Conservation (phyloP, 2,329 filamentous ascomycete species). For the Triangularia setosa region DNA sequence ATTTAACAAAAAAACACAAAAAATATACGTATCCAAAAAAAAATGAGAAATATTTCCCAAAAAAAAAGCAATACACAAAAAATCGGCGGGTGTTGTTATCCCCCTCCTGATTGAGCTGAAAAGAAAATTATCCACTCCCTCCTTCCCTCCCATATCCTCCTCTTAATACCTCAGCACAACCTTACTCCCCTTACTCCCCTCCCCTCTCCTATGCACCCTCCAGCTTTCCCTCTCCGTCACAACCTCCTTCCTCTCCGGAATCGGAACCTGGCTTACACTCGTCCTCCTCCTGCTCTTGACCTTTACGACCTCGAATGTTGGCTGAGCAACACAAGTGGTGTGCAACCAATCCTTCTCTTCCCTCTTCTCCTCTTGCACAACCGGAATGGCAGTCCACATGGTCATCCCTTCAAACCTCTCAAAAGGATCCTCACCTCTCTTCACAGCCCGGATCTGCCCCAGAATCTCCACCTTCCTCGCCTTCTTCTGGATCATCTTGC, state of each 20-base stretch:
- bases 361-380: not conserved
- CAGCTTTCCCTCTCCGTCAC: not conserved
- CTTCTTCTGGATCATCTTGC: constrained; percentile 18
- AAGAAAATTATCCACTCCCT: not conserved
- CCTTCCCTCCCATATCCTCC: not conserved
- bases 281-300: not conserved
- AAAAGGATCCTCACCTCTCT: constrained; percentile 22
- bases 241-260: not conserved
- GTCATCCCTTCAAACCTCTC: constrained; percentile 20
- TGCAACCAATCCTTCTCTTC: constrained; percentile 14
- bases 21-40: too few species aligned
- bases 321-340: constrained; percentile 1
- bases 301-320: too few species aligned
- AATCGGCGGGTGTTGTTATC: not conserved
- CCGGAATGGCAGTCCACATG: constrained; percentile 16
- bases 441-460: constrained; percentile 28
- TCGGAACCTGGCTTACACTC: not conserved
- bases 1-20: too few species aligned
- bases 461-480: constrained; percentile 25
- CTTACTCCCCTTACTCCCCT: constrained; percentile 9
- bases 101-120: not conserved
- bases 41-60: too few species aligned
- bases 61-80: too few species aligned
- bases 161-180: constrained; percentile 23
- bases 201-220: not conserved